Conservation (phyloP, 208 protist species). For the Tritrichomonas foetus region DNA sequence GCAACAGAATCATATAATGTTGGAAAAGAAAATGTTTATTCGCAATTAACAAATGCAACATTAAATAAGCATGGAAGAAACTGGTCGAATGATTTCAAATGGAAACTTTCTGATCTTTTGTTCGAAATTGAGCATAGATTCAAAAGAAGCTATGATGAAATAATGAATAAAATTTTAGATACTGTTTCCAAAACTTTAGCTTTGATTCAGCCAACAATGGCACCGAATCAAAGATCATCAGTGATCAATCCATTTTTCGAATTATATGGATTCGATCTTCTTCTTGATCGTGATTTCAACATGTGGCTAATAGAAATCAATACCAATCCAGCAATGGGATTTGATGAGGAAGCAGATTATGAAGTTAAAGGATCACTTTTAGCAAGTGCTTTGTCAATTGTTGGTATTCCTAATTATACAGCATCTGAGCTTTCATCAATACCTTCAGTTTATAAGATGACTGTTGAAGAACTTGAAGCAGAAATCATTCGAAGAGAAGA, state of each 20-base stretch:
- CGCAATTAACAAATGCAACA: slow-evolving; percentile 1
- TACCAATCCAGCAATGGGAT: background rate
- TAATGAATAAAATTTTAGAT: background rate
- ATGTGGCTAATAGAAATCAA: slow-evolving; percentile 46
- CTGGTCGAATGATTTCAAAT: background rate
- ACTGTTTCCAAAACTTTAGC: background rate
- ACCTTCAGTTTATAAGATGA: background rate
- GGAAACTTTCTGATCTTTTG: background rate
- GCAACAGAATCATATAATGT: slow-evolving; percentile 43
- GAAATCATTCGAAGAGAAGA: background rate
- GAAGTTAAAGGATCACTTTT: background rate
- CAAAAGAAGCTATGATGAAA: background rate
- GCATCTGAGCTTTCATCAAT: background rate
- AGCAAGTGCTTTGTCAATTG: background rate
- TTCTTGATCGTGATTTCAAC: slow-evolving; percentile 43
- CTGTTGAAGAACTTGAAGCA: background rate
- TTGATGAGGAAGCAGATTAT: background rate
- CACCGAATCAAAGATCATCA: background rate
- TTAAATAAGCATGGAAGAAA: background rate
- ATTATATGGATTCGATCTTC: slow-evolving; percentile 46
- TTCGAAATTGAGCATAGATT: background rate
- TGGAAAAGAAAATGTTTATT: background rate
- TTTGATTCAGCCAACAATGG: background rate
- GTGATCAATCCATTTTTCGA: slow-evolving; percentile 7
- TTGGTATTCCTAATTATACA: background rate